phyloP scores from a whole-genome alignment of 176 grass and related monocot species.

The Saccharum officinarum region DNA sequence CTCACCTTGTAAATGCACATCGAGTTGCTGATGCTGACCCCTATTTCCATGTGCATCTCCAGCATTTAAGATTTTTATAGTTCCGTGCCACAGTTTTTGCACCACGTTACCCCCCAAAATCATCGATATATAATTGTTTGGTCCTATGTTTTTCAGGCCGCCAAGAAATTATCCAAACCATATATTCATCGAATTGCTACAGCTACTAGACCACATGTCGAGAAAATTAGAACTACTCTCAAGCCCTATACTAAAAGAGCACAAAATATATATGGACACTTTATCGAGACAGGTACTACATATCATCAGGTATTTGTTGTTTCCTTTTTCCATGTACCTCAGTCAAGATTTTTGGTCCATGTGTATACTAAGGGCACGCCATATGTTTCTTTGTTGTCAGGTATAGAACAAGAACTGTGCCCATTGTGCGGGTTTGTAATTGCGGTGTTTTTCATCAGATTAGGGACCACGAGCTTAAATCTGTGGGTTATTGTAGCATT shows the following conservation, averaged over 20 bases:
- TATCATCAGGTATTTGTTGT: too few species aligned
- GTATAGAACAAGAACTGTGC: too few species aligned
- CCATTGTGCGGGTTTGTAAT: too few species aligned
- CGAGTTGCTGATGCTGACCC: constrained; percentile 54
- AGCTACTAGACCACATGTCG: constrained; percentile 66
- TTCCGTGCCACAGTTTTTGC: not conserved
- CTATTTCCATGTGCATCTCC: constrained; percentile 69
- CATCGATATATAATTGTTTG: not conserved
- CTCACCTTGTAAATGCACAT: constrained; percentile 54
- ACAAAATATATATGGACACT: too few species aligned
- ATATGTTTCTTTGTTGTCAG: too few species aligned
- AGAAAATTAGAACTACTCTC: constrained; percentile 54
- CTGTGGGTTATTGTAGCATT: too few species aligned
- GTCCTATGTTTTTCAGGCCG: constrained; percentile 51
- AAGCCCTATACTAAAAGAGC: constrained; percentile 57
- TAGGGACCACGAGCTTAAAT: too few species aligned
- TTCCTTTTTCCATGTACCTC: too few species aligned
- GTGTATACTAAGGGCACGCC: too few species aligned
- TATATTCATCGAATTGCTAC: constrained; percentile 78
- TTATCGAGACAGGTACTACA: too few species aligned
- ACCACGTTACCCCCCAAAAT: not conserved
- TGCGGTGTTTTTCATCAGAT: too few species aligned
- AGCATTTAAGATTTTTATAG: not conserved
- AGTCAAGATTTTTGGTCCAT: too few species aligned
- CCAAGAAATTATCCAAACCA: constrained; percentile 69